These are phyloP conservation scores for Xerophyta viscosa DNA, from an alignment of 106 monocot species.

Conservation along the genomic window DNA sequence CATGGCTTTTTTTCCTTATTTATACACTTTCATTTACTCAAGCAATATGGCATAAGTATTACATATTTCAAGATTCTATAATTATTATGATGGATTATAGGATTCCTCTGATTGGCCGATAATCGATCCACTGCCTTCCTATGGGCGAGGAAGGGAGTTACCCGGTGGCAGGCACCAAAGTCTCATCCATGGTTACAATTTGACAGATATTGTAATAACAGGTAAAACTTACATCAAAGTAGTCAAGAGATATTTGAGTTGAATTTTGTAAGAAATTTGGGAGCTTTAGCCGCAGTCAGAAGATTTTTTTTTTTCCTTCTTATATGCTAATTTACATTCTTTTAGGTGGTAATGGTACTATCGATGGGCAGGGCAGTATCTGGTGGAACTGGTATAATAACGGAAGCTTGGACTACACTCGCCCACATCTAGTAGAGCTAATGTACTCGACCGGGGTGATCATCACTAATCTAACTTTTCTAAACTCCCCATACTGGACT, in stretches of 20 bases:
- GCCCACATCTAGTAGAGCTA: constrained; percentile 71
- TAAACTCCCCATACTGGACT: constrained; percentile 62
- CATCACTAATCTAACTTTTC: constrained; percentile 51
- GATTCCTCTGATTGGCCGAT: constrained; percentile 59
- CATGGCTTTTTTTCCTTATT: too few relatives aligned
- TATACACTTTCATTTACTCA: too few relatives aligned
- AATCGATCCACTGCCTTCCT: constrained; percentile 64
- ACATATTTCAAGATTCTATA: too few relatives aligned
- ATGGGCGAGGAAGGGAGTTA: constrained; percentile 75
- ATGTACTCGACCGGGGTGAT: constrained; percentile 56
- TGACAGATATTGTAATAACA: constrained; percentile 73
- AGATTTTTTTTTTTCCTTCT: too few relatives aligned
- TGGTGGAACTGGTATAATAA: constrained; percentile 97
- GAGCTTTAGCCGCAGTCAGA: too few relatives aligned
- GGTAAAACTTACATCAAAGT: constrained; percentile 12
- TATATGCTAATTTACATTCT: too few relatives aligned
- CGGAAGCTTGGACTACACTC: constrained; percentile 51
- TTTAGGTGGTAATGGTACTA: constrained; percentile 82
- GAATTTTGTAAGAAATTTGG: too few relatives aligned
- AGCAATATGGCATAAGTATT: too few relatives aligned
- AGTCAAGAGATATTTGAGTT: too few relatives aligned
- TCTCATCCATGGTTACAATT: constrained; percentile 58
- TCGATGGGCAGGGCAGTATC: constrained; percentile 83
- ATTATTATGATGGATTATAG: too few relatives aligned
- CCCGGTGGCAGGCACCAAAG: constrained; percentile 74